Percentiles rank a stretch among this genome's conserved stretches.
These are phyloP conservation scores for Fusarium drepaniforme DNA, from an alignment of 2,329 filamentous ascomycete genomes.

Conservation along the genomic window DNA sequence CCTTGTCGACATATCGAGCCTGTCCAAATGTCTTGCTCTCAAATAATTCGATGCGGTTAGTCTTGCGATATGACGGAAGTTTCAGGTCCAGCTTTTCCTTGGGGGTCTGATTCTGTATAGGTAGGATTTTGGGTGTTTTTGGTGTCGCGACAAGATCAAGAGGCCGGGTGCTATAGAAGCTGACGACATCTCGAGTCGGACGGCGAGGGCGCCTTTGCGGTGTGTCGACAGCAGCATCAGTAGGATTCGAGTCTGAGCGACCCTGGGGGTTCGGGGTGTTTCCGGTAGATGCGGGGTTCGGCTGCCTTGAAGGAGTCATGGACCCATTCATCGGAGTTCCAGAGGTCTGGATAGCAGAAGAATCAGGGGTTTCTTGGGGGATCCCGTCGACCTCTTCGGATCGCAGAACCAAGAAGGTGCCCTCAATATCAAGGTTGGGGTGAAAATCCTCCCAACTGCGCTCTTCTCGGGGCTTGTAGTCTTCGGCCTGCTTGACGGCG, in stretches of 20 bases:
- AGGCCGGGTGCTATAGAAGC: conserved; percentile 65
- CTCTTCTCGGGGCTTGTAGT: conserved; percentile 97
- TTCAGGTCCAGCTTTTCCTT: conserved; percentile 85
- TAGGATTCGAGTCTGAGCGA: conserved; percentile 46
- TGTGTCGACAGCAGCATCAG: conserved; percentile 48
- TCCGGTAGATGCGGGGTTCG: conserved; percentile 57
- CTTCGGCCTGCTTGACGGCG: conserved; percentile 89
- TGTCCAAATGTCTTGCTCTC: conserved; percentile 89
- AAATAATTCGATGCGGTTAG: conserved; percentile 83
- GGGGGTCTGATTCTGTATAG: conserved; percentile 82
- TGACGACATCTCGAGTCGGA: conserved; percentile 63
- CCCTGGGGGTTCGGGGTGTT: conserved; percentile 57
- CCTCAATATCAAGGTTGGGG: conserved; percentile 91
- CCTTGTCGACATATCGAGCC: conserved; percentile 92
- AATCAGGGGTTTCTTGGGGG: conserved; percentile 54
- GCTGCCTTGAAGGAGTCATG: conserved; percentile 60
- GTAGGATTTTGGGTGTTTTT: conserved; percentile 74
- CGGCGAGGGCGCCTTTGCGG: conserved; percentile 55
- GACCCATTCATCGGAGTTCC: conserved; percentile 53
- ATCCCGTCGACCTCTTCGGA: conserved; percentile 89
- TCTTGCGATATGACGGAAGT: conserved; percentile 79
- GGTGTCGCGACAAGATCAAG: conserved; percentile 59
- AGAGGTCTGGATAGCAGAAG: conserved; percentile 49
- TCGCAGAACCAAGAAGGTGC: conserved; percentile 80
- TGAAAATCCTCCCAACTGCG: conserved; percentile 98